Conservation (phyloP, 768 basidiomycete species). For the Xerocomellus intermedius region DNA sequence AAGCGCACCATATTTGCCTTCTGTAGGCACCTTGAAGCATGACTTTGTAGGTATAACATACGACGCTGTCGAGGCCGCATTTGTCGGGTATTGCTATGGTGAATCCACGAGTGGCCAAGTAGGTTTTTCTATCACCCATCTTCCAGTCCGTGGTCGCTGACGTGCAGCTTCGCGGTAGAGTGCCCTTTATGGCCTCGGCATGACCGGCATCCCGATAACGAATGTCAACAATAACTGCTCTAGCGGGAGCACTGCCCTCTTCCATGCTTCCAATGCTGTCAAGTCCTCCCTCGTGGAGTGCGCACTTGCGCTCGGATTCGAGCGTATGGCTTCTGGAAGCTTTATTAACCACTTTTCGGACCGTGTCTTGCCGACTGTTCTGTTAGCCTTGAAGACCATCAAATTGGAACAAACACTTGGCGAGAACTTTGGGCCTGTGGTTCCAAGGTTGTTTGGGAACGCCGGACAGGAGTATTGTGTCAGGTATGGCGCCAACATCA, state of each 20-base stretch:
- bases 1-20: not conserved
- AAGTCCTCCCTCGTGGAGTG: conserved; percentile 69
- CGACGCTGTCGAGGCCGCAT: conserved; percentile 67
- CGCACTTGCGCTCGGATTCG: conserved; percentile 78
- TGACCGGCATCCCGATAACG: conserved; percentile 77
- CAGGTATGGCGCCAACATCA: conserved; percentile 62
- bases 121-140: not conserved
- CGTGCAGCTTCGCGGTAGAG: conserved; percentile 38
- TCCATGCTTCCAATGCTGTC: conserved; percentile 64
- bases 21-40: conserved; percentile 9
- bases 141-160: not conserved
- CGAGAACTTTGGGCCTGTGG: conserved; percentile 62
- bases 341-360: conserved; percentile 62
- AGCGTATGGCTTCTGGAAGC: conserved; percentile 75
- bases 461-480: conserved; percentile 67
- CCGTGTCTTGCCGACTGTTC: conserved; percentile 41
- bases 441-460: conserved; percentile 72
- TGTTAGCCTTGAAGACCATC: conserved; percentile 40
- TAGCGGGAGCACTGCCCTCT: conserved; percentile 74
- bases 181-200: conserved; percentile 75
- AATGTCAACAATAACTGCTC: conserved; percentile 88
- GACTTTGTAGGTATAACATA: conserved; percentile 67
- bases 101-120: conserved; percentile 77
- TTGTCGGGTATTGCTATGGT: conserved; percentile 74
- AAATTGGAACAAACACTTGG: conserved; percentile 50